A percentile compares a stretch with the other conserved stretches of the same genome.
Evolutionary conservation across 768 basidiomycete genomes (phyloP).

Genomic region (Panaeolus cyanescens): DNA sequence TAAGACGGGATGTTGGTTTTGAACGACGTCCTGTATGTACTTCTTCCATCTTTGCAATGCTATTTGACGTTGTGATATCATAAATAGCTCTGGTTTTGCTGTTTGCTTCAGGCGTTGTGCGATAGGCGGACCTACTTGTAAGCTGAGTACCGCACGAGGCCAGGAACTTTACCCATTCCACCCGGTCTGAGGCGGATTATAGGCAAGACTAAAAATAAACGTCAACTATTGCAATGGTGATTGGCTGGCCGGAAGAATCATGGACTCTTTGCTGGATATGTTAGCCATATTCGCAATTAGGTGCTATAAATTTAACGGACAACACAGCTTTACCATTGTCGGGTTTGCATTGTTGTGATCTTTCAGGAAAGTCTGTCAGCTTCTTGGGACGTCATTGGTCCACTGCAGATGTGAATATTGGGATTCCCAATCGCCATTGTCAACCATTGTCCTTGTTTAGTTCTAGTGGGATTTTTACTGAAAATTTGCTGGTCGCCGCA

Average conservation of each 20-base stretch:
- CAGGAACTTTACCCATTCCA: background rate
- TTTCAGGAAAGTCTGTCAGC: too few relatives aligned
- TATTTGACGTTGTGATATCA: background rate
- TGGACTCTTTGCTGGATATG: background rate
- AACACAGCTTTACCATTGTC: too few relatives aligned
- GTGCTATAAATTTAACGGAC: background rate
- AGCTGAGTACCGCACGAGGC: background rate
- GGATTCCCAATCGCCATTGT: too few relatives aligned
- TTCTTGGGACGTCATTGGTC: too few relatives aligned
- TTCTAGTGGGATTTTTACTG: too few relatives aligned
- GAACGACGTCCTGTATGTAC: background rate
- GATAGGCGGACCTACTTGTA: background rate
- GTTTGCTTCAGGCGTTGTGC: background rate
- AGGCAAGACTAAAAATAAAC: background rate
- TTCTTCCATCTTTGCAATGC: background rate
- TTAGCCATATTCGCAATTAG: background rate
- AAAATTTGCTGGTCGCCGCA: too few relatives aligned
- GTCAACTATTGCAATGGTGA: background rate
- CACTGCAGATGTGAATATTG: too few relatives aligned
- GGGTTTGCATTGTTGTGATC: too few relatives aligned
- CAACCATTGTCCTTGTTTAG: too few relatives aligned
- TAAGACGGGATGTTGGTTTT: too few relatives aligned
- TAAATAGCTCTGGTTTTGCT: background rate
- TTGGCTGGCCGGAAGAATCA: background rate
- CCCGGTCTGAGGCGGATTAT: background rate